phyloP scores from a whole-genome alignment of 2,329 filamentous ascomycete genomes.

The Fusarium xyrophilum region DNA sequence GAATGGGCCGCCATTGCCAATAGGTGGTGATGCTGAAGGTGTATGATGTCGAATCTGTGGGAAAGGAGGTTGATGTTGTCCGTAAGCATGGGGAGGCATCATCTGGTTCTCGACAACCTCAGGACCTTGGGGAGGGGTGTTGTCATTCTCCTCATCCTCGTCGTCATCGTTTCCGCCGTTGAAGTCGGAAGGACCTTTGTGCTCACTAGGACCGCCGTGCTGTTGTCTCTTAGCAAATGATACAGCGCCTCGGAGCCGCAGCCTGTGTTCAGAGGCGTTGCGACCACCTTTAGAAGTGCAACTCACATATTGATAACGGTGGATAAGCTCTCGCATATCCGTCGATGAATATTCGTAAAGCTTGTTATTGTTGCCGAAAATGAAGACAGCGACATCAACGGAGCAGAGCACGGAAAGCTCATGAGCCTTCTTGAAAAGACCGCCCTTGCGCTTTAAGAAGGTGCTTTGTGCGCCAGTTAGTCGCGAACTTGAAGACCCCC shows the following conservation, averaged over 20 bases:
- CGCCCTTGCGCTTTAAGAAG: constrained; percentile 97
- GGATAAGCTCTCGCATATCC: constrained; percentile 90
- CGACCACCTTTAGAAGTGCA: constrained; percentile 4
- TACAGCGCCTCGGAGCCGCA: not conserved
- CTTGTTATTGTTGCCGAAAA: constrained; percentile 99
- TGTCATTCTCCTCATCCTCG: constrained; percentile 74
- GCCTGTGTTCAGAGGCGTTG: not conserved
- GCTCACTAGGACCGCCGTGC: constrained; percentile 93
- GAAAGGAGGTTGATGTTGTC: constrained; percentile 66
- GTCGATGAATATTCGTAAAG: constrained; percentile 96
- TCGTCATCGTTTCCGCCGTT: constrained; percentile 87
- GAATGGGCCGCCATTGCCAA: constrained; percentile 78
- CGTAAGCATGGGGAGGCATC: constrained; percentile 74
- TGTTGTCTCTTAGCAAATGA: constrained; percentile 48
- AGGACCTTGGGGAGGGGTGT: constrained; percentile 70
- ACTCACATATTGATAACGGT: constrained; percentile 89
- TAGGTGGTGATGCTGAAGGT: constrained; percentile 86
- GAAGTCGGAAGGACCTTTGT: constrained; percentile 94
- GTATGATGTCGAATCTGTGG: constrained; percentile 83
- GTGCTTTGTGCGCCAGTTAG: constrained; percentile 65
- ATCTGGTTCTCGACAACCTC: constrained; percentile 66
- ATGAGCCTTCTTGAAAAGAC: constrained; percentile 99
- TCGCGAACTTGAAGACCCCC: not conserved
- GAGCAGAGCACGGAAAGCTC: constrained; percentile 98
- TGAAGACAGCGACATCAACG: constrained; percentile 97